Base-by-base conservation (phyloP, 1,139 yeast genomes). In the Kodamaea sp. region DNA sequence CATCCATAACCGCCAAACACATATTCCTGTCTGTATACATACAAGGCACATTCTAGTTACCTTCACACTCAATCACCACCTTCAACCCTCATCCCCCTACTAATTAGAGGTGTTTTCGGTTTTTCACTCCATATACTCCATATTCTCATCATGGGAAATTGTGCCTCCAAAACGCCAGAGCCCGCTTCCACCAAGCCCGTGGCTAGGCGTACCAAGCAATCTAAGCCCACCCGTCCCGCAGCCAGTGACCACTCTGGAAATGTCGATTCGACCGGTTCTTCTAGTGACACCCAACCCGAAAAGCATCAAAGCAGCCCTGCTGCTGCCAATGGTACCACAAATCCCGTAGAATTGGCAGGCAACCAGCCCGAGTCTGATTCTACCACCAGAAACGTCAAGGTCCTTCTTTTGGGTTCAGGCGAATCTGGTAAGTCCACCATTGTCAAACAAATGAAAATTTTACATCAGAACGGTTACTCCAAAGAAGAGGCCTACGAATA, bases 361-460 rank as follows among this genome's bases (percentile, higher is more conserved):
- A 37, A 37, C 7, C 38, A 33, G 13, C 33, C 26, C 5, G 29
- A 29, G n/a, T 14, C 22, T 4, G 32, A 33, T 15, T 19, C 33
- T 7, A 30, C 32, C 19, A 33, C 29, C 26, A 66, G 68, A 38
- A 80, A 76, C 43, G 76, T 81, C 22, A 83, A 83, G 53, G 78
- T 82, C 26, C 61, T 84, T 24, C 62, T 84, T 26, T 61, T 84
- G 34, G 94, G 94, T 6, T 80, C 90, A 0, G 94, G 92, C 16
- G 94, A 84, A 52, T 76, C 84, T 49, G 92, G 92, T 11, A 83
- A 83, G 51, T 80, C 89, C 3, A 83, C 92, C 4, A 78, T 83
- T 30, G 75, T 83, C 32, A 84, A 83, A 52, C 92, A 83, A 57
- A 73, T 83, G 67, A 83, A 82, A 53, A 82, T 83, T 33, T 61